Evolutionary conservation across 768 basidiomycete species (phyloP).

Genomic region (Mycena maculata): DNA sequence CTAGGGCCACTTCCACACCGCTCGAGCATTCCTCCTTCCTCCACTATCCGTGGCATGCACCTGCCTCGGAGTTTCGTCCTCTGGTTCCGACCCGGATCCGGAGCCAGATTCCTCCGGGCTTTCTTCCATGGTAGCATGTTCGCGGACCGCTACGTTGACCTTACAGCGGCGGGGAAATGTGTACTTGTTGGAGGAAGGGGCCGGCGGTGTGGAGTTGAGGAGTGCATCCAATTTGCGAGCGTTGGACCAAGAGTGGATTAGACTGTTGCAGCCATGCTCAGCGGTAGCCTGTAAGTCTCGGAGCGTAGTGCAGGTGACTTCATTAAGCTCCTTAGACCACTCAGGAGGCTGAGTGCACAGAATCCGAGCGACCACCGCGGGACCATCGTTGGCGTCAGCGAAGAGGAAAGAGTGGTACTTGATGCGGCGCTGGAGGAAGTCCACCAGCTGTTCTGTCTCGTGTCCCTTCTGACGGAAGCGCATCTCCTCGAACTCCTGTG

Average conservation of each 20-base stretch:
- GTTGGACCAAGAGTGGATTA: neutral
- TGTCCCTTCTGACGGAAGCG: conserved; percentile 6
- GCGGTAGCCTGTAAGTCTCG: neutral
- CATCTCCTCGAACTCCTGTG: conserved; percentile 12
- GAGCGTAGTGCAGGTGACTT: neutral
- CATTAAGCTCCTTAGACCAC: neutral
- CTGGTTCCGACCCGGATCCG: too few relatives aligned
- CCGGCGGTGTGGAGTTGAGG: too few relatives aligned
- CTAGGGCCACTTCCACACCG: too few relatives aligned
- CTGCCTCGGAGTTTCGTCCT: too few relatives aligned
- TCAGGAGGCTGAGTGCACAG: neutral
- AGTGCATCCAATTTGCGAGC: neutral
- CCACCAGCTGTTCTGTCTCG: neutral
- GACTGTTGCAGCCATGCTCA: neutral
- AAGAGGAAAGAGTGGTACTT: neutral
- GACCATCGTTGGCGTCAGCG: neutral
- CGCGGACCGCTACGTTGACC: too few relatives aligned
- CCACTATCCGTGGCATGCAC: too few relatives aligned
- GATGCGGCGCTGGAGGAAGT: conserved; percentile 17
- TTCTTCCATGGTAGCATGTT: too few relatives aligned
- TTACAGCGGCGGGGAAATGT: too few relatives aligned
- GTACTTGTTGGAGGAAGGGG: too few relatives aligned
- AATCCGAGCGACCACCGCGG: neutral
- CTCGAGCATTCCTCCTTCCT: too few relatives aligned
- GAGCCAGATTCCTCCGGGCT: too few relatives aligned